Evolutionary conservation across 176 grass and related monocot genomes (phyloP).

Genomic region (Guadua angustifolia): DNA sequence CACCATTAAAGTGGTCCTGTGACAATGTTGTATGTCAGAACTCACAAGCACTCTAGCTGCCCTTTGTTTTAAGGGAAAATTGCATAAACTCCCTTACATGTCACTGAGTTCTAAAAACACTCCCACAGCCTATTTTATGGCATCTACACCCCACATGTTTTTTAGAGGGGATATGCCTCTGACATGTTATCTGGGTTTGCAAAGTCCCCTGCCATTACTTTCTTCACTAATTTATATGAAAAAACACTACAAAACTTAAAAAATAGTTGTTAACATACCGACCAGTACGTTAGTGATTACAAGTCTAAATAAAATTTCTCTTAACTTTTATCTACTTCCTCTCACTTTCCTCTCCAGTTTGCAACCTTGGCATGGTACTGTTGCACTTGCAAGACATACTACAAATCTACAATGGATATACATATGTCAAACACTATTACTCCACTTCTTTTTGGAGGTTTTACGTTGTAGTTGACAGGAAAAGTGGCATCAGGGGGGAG

Average conservation of each 20-base stretch:
- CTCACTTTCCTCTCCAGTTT: constrained; percentile 3
- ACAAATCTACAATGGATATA: background rate
- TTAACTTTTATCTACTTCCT: constrained; percentile 17
- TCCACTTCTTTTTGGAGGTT: constrained; percentile 9
- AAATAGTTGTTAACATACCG: constrained; percentile 9
- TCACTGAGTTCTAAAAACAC: background rate
- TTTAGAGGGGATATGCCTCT: background rate
- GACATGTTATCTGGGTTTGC: background rate
- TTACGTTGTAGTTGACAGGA: background rate
- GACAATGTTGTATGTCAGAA: constrained; percentile 27
- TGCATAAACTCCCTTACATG: background rate
- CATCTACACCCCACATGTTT: background rate
- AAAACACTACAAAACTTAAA: constrained; percentile 1
- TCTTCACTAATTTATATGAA: constrained; percentile 18
- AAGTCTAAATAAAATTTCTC: constrained; percentile 3
- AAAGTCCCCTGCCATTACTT: background rate
- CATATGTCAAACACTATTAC: background rate
- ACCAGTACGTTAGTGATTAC: background rate
- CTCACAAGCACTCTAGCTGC: constrained; percentile 11
- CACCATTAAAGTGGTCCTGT: constrained; percentile 18
- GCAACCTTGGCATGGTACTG: background rate
- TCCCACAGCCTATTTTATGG: background rate
- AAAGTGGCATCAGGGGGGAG: background rate
- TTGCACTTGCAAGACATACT: background rate
- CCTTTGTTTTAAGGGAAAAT: constrained; percentile 32